These are phyloP conservation scores for Mycogone perniciosa DNA, from an alignment of 2,329 filamentous ascomycete genomes.

Conservation along the genomic window DNA sequence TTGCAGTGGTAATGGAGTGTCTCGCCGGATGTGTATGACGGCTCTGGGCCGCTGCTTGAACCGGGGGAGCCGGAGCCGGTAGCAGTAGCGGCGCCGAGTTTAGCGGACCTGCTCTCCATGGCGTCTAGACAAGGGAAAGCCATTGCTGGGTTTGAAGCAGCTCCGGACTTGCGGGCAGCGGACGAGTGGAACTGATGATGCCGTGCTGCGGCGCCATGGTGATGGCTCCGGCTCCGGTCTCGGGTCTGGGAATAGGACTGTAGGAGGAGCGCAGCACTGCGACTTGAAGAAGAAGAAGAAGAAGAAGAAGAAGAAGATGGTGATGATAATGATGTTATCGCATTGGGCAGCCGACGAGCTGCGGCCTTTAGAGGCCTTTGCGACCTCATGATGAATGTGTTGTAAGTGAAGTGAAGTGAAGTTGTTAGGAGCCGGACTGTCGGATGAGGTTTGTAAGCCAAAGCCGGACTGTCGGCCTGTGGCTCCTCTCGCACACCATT, in stretches of 20 bases:
- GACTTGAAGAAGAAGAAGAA: slow-evolving; percentile 38
- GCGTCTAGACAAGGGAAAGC: slow-evolving; percentile 87
- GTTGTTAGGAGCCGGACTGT: background rate
- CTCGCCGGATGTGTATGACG: slow-evolving; percentile 86
- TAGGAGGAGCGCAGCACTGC: no score
- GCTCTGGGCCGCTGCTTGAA: slow-evolving; percentile 62
- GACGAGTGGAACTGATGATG: slow-evolving; percentile 17
- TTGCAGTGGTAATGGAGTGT: slow-evolving; percentile 70
- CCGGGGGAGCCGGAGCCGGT: slow-evolving; percentile 20
- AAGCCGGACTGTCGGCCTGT: no score
- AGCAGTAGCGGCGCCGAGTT: slow-evolving; percentile 47
- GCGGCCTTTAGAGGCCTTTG: slow-evolving; percentile 10
- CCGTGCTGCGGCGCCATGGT: background rate
- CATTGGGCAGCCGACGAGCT: slow-evolving; percentile 9
- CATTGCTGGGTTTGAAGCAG: slow-evolving; percentile 73
- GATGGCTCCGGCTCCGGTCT: slow-evolving; percentile 15
- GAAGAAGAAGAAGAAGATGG: slow-evolving; percentile 28
- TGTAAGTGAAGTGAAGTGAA: background rate
- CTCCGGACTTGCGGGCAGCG: slow-evolving; percentile 21
- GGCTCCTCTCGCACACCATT: background rate
- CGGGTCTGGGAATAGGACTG: no score
- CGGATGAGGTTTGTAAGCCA: background rate
- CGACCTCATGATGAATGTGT: slow-evolving; percentile 12
- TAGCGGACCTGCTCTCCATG: slow-evolving; percentile 70
- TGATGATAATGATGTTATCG: slow-evolving; percentile 13